Conservation (phyloP, 495 filamentous ascomycete species). For the Tetracladium setigerum region DNA sequence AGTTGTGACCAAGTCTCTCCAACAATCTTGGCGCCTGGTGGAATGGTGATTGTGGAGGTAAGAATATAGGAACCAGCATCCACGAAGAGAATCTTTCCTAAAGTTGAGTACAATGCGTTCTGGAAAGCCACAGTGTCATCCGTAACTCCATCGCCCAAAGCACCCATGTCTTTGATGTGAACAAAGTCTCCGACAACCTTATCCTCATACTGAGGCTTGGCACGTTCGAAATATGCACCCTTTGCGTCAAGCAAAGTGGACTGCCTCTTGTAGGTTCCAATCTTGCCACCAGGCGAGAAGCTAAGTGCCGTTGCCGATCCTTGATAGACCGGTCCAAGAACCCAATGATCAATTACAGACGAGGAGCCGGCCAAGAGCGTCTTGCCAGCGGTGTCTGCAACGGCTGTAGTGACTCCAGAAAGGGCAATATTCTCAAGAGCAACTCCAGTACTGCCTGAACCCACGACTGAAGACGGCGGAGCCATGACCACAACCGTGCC, state of each 20-base stretch:
- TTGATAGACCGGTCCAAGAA: conserved; percentile 10
- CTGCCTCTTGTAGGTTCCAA: conserved; percentile 6
- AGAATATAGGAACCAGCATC: conserved; percentile 40
- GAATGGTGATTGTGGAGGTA: conserved; percentile 37
- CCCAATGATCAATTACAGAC: conserved; percentile 25
- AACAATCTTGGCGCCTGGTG: conserved; percentile 33
- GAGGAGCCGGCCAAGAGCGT: conserved; percentile 48
- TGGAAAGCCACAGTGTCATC: conserved; percentile 28
- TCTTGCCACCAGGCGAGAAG: conserved; percentile 8
- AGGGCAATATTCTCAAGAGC: conserved; percentile 62
- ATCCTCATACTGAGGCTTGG: conserved; percentile 55
- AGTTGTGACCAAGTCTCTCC: conserved; percentile 50
- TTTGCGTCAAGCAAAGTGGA: conserved; percentile 14
- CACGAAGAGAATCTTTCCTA: conserved; percentile 28
- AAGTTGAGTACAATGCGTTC: background rate
- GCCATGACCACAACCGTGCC: conserved; percentile 29
- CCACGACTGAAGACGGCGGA: conserved; percentile 1
- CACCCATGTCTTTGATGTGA: conserved; percentile 49
- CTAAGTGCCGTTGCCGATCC: conserved; percentile 4
- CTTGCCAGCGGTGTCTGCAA: conserved; percentile 37
- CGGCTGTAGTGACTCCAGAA: conserved; percentile 35
- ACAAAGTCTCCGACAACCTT: conserved; percentile 30
- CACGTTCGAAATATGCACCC: conserved; percentile 54
- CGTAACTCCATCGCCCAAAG: conserved; percentile 20
- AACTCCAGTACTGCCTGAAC: conserved; percentile 32